Evolutionary conservation across 2,329 filamentous ascomycete species (phyloP).

Genomic region (Penicillium brasilianum): DNA sequence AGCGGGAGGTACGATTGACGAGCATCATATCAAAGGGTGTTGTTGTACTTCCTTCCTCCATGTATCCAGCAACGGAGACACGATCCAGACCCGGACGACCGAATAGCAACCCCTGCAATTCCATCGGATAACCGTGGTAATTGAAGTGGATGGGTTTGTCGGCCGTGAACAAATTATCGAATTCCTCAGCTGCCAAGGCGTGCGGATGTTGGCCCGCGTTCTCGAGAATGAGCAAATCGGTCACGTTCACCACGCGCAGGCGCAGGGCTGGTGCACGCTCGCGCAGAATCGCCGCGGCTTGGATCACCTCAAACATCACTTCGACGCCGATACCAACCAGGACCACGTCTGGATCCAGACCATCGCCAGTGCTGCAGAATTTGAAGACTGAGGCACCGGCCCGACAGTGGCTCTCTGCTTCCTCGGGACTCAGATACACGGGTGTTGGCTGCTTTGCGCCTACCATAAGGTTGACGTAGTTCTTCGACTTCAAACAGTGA

Average conservation of each 20-base stretch:
- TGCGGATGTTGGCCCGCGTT: conserved; percentile 64
- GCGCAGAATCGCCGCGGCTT: conserved; percentile 62
- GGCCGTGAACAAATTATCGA: conserved; percentile 62
- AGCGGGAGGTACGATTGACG: conserved; percentile 64
- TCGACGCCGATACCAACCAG: conserved; percentile 69
- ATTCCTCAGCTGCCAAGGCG: conserved; percentile 58
- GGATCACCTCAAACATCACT: conserved; percentile 68
- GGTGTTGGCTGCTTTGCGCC: conserved; percentile 69
- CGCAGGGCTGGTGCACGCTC: conserved; percentile 57
- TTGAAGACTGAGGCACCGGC: conserved; percentile 65
- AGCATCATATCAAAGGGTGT: conserved; percentile 75
- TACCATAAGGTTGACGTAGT: conserved; percentile 71
- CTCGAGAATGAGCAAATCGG: conserved; percentile 67
- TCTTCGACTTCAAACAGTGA: conserved; percentile 65
- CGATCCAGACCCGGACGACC: conserved; percentile 58
- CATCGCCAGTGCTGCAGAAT: conserved; percentile 64
- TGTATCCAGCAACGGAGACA: conserved; percentile 63
- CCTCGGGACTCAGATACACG: conserved; percentile 63
- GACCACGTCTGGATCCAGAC: conserved; percentile 65
- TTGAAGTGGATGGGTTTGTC: conserved; percentile 66
- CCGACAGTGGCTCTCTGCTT: conserved; percentile 65
- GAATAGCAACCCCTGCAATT: conserved; percentile 67
- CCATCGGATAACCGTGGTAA: conserved; percentile 68
- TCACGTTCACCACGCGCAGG: conserved; percentile 68
- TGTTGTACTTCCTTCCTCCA: conserved; percentile 69